A percentile compares a stretch with the other conserved stretches of the same genome.
phyloP scores from a whole-genome alignment of 192 early-diverging fungal species.

The Gryganskiella cystojenkinii region DNA sequence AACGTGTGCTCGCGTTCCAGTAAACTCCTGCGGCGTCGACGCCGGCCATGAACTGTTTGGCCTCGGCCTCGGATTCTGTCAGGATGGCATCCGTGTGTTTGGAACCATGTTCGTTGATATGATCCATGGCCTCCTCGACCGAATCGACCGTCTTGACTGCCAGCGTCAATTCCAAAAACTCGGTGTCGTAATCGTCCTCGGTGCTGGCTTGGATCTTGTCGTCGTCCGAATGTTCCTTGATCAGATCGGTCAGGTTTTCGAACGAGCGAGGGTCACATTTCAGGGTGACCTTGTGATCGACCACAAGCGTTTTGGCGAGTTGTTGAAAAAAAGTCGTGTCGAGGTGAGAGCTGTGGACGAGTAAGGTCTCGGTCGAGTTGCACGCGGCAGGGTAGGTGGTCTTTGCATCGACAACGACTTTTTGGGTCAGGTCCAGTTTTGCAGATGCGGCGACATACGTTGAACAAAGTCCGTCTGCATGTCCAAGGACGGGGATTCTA shows the following conservation, averaged over 20 bases:
- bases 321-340: constrained; percentile 59
- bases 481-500: constrained; percentile 99
- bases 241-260: constrained; percentile 10
- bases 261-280: constrained; percentile 55
- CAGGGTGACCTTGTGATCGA: constrained; percentile 67
- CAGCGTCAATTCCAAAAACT: constrained; percentile 89
- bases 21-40: constrained; percentile 99
- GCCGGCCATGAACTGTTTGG: constrained; percentile 87
- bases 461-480: constrained; percentile 98
- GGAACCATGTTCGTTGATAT: constrained; percentile 93
- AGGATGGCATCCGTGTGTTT: constrained; percentile 98
- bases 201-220: constrained; percentile 51
- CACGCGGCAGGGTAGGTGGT: constrained; percentile 88
- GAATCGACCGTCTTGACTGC: constrained; percentile 83
- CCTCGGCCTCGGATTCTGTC: constrained; percentile 76
- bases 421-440: constrained; percentile 79
- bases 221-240: constrained; percentile 45
- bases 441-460: constrained; percentile 88
- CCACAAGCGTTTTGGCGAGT: constrained; percentile 72
- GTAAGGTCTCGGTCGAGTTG: constrained; percentile 92
- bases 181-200: constrained; percentile 84
- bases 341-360: constrained; percentile 74
- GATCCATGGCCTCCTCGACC: constrained; percentile 84
- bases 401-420: constrained; percentile 93
- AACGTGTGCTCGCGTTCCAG: constrained; percentile 96